These are phyloP conservation scores for Pelagomonas calceolata DNA, from an alignment of 108 stramenopile genomes.

Conservation along the genomic window DNA sequence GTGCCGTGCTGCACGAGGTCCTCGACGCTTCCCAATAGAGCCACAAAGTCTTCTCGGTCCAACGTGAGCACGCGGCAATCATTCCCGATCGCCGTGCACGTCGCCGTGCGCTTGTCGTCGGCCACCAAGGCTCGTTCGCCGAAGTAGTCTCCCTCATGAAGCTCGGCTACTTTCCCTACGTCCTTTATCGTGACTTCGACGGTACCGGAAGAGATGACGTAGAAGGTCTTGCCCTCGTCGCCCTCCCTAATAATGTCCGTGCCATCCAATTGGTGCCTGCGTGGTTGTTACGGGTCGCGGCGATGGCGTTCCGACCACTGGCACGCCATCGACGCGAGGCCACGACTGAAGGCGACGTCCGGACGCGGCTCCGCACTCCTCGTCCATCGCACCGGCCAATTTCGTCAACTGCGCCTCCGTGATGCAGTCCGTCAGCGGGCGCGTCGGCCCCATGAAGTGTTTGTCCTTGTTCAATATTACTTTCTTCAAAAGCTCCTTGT, in stretches of 20 bases:
- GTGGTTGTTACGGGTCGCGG: too few relatives aligned
- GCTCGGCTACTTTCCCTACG: constrained; percentile 34
- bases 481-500: constrained; percentile 57
- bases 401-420: constrained; percentile 46
- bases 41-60: constrained; percentile 54
- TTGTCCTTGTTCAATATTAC: constrained; percentile 7
- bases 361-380: constrained; percentile 46
- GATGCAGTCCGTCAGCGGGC: constrained; percentile 48
- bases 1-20: constrained; percentile 42
- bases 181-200: constrained; percentile 49
- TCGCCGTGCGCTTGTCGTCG: constrained; percentile 58
- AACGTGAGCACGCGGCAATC: constrained; percentile 34
- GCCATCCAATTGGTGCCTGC: too few relatives aligned
- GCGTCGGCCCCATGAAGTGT: too few relatives aligned
- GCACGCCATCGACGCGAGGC: too few relatives aligned
- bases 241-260: constrained; percentile 71
- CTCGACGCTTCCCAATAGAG: constrained; percentile 57
- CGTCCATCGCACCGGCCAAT: constrained; percentile 50
- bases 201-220: constrained; percentile 63
- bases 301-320: too few relatives aligned
- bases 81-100: constrained; percentile 46
- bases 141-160: constrained; percentile 66
- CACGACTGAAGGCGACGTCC: too few relatives aligned
- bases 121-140: constrained; percentile 68
- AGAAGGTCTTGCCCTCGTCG: constrained; percentile 72